phyloP scores from a whole-genome alignment of 1,284 basidiomycete species.

The Sanghuangporus sanghuang region DNA sequence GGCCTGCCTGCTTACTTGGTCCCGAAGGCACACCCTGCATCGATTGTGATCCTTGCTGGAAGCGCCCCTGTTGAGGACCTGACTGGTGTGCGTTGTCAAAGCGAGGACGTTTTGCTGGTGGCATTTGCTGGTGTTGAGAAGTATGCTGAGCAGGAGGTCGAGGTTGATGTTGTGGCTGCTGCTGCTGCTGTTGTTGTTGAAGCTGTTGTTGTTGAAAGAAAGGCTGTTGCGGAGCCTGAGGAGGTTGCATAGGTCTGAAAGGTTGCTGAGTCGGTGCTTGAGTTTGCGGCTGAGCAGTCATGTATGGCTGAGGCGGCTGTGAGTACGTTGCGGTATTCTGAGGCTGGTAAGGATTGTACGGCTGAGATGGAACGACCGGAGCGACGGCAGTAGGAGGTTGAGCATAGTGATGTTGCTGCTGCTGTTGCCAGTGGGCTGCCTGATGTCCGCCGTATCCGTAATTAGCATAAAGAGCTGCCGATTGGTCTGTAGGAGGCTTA shows the following conservation, averaged over 20 bases:
- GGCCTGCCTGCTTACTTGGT: conserved; percentile 10
- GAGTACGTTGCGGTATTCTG: conserved; percentile 51
- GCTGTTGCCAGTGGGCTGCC: conserved; percentile 54
- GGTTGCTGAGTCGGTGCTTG: conserved; percentile 25
- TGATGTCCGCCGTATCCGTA: conserved; percentile 73
- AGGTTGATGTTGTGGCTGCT: conserved; percentile 33
- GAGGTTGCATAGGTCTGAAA: conserved; percentile 26
- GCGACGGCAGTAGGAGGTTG: conserved; percentile 45
- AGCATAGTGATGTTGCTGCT: conserved; percentile 42
- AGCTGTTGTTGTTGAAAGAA: conserved; percentile 56
- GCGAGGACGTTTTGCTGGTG: conserved; percentile 78
- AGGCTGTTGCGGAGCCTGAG: conserved; percentile 44
- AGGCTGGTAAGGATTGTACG: conserved; percentile 76
- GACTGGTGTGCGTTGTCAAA: conserved; percentile 68
- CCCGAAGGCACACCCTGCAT: conserved; percentile 22
- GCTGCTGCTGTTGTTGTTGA: conserved; percentile 35
- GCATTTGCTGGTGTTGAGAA: conserved; percentile 65
- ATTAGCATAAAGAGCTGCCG: conserved; percentile 76
- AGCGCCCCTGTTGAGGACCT: conserved; percentile 35
- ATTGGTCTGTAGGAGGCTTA: conserved; percentile 51
- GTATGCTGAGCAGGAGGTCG: conserved; percentile 52
- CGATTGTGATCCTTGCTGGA: conserved; percentile 36
- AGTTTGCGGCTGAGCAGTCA: conserved; percentile 44
- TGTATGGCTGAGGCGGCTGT: conserved; percentile 42
- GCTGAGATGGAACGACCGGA: conserved; percentile 47